A percentile compares a stretch with the other conserved stretches of the same genome.
Conservation (phyloP, 805 yeast genomes). For the Pichia ethanolica region DNA sequence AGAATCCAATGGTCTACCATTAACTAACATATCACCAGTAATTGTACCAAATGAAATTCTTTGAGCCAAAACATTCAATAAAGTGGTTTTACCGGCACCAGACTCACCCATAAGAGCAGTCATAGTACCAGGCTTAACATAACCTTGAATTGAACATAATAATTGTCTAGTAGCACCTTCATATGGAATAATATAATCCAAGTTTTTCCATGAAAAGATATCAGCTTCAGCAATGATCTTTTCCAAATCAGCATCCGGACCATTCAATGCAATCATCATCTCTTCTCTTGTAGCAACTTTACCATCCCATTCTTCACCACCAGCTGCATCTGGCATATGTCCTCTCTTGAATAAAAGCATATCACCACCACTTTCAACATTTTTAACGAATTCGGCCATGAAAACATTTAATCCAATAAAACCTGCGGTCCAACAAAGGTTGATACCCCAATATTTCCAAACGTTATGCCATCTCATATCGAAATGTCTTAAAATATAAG, state of each 20-base stretch:
- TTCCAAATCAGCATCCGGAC: conserved; percentile 29
- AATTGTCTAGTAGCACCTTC: conserved; percentile 35
- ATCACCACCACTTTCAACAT: conserved; percentile 28
- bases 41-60: conserved; percentile 44
- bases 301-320: conserved; percentile 37
- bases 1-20: conserved; percentile 41
- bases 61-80: conserved; percentile 46
- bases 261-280: conserved; percentile 23
- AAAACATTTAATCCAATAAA: conserved; percentile 29
- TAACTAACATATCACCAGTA: conserved; percentile 50
- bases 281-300: conserved; percentile 26
- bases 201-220: conserved; percentile 56
- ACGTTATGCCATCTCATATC: conserved; percentile 33
- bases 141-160: conserved; percentile 37
- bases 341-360: conserved; percentile 39
- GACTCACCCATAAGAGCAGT: conserved; percentile 59
- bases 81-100: conserved; percentile 56
- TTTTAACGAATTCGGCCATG: conserved; percentile 28
- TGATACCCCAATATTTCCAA: conserved; percentile 42
- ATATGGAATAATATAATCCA: conserved; percentile 48
- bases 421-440: conserved; percentile 40
- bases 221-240: conserved; percentile 41
- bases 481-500: conserved; percentile 28
- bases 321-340: conserved; percentile 20
- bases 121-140: conserved; percentile 44